Evolutionary conservation across 2,329 filamentous ascomycete species (phyloP), one percentile per base, ranked within the genome.

Genomic region (Alternaria ventricosa): DNA sequence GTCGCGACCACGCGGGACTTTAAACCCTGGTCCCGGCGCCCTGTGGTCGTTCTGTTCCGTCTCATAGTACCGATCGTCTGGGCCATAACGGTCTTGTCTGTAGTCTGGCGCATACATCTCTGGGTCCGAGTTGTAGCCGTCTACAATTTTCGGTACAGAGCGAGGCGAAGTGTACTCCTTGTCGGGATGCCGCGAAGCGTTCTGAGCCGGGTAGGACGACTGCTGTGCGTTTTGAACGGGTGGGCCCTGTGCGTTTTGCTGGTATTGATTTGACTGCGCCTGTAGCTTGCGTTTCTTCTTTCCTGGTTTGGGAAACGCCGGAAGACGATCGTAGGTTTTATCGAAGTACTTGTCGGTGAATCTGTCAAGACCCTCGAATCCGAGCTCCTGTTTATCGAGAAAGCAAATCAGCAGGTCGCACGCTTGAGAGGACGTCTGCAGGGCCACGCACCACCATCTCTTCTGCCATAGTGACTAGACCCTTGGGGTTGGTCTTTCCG

Each of bases 291-390:
- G 50, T 33, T 61, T 63, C 58, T 59, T 64, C 47, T 64, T 58
- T 57, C 58, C 58, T 36, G 55, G 11, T 44, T 47, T 10, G 49
- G 56, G 41, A 54, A 60, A 57, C 60, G 64, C 58, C 63, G 72
- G 57, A 50, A 72, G 56, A 50, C 36, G 67, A 11, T 71, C 71
- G 57, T 70, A 72, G 7, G 72, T 64, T 20, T 62, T 68, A 43
- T 79, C 76, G 63, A 75, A 75, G 49, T 77, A 76, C 33, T 74
- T 76, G 41, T 74, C 61, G 20, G 73, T 67, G 28, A 74, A 63
- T 18, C 63, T 70, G 55, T 79, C 73, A 6, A 79, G 62, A n/a
- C 75, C 75, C 62, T 76, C 74, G 44, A 79, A 74, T 3, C 78
- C 78, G 8, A 80, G 74, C 65, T 80, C 78, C 78, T 80, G 57